Evolutionary conservation across 2,329 filamentous ascomycete genomes (phyloP), one percentile per base, ranked within the genome.

Genomic region (Fusarium pininemorale): DNA sequence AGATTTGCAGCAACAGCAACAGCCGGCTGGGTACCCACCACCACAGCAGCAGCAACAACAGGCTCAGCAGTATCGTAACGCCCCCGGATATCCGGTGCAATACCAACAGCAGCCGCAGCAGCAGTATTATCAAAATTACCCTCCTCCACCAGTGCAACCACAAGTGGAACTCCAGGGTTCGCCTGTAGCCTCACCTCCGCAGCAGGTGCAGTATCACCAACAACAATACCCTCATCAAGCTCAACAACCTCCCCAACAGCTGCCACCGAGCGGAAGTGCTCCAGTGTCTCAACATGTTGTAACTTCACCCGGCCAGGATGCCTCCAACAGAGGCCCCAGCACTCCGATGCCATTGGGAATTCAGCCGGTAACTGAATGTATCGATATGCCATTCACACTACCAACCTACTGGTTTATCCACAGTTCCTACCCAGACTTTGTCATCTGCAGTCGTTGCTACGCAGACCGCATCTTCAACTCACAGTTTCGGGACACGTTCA

Each of bases 221-320:
- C 39, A 57, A 30, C 32, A 54, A 39, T 39, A 28, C 3, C 20
- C 35, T 28, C 39, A n/a, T 28, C 20, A n/a, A 9, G 3, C 24
- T 14, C 51, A 38, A n/a, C 51, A 28, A 10, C 0, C 14, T 22
- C 7, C 7, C 11, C 30, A 13, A 10, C 18, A n/a, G 0, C 14
- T 37, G 0, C n/a, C 55, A 58, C 7, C 2, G 2, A 26, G 24
- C 24, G 6, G 13, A 37, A 5, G 8, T 16, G 20, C 12, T 18
- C n/a, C 10, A 9, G 13, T 14, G 5, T 2, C 14, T 3, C n/a
- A 35, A 14, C 13, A 37, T 28, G 30, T 3, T 9, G 28, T 6
- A 7, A 0, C 3, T 1, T 26, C 14, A 1, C 14, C n/a, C 9
- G 6, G 6, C 20, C 10, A 2, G 1, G 41, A 5, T 28, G 39